Percentiles rank a stretch among this genome's conserved stretches.
Evolutionary conservation across 2,329 filamentous ascomycete genomes (phyloP).

Genomic region (Seiridium cupressi): DNA sequence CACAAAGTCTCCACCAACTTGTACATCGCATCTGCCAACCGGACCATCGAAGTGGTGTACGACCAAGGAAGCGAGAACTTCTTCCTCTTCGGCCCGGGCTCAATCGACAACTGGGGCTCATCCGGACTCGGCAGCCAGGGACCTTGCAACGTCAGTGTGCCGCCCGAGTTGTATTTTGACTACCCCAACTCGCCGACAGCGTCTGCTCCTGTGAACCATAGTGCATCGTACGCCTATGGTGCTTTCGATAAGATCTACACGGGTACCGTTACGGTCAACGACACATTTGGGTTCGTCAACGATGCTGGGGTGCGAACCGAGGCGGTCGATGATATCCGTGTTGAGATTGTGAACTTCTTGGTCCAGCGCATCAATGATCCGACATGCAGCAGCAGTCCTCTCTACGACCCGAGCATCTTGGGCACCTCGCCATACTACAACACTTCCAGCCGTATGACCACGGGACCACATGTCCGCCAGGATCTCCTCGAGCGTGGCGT

Average conservation of each 20-base stretch:
- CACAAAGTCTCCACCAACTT: constrained; percentile 21
- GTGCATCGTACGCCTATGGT: constrained; percentile 15
- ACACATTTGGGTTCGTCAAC: constrained; percentile 22
- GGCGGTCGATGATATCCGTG: constrained; percentile 19
- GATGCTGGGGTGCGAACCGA: constrained; percentile 11
- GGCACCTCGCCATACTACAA: constrained; percentile 24
- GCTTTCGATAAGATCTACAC: constrained; percentile 14
- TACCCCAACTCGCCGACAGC: constrained; percentile 4
- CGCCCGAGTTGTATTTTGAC: constrained; percentile 4
- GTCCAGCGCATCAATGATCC: constrained; percentile 16
- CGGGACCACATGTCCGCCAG: constrained; percentile 28
- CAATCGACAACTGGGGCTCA: constrained; percentile 9
- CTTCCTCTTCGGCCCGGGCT: constrained; percentile 16
- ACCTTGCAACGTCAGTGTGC: constrained; percentile 9
- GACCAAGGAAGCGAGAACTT: constrained; percentile 22
- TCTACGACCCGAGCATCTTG: constrained; percentile 28
- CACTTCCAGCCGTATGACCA: constrained; percentile 10
- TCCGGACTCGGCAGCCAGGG: neutral
- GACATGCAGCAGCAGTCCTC: constrained; percentile 8
- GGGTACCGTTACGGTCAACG: constrained; percentile 15
- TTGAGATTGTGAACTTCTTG: constrained; percentile 24
- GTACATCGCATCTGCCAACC: constrained; percentile 15
- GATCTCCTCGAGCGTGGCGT: constrained; percentile 25
- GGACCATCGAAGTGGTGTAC: constrained; percentile 19
- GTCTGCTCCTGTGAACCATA: neutral